Evolutionary conservation across 805 yeast genomes (phyloP).

Genomic region (Spathaspora passalidarum): DNA sequence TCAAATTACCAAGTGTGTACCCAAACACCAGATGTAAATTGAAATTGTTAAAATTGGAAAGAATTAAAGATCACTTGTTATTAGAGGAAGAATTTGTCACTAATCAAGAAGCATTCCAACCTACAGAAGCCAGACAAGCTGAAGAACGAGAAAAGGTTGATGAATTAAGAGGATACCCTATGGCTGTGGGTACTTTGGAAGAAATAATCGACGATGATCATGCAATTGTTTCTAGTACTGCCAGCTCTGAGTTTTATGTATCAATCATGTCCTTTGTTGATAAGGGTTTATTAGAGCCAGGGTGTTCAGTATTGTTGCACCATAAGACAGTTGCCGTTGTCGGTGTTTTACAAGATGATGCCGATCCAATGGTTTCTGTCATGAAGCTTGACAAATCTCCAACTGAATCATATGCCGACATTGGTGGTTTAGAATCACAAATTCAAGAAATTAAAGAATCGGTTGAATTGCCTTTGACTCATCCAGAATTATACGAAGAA

Average conservation of each 20-base stretch:
- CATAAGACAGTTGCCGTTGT: conserved; percentile 94
- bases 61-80: conserved; percentile 93
- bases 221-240: conserved; percentile 93
- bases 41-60: conserved; percentile 85
- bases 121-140: conserved; percentile 93
- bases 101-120: conserved; percentile 91
- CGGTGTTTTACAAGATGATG: conserved; percentile 98
- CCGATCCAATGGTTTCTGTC: conserved; percentile 96
- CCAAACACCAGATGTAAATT: conserved; percentile 94
- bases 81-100: conserved; percentile 95
- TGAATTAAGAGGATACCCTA: conserved; percentile 93
- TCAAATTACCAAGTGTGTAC: conserved; percentile 79
- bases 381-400: conserved; percentile 99
- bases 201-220: conserved; percentile 98
- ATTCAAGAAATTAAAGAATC: conserved; percentile 98
- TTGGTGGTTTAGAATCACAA: conserved; percentile 94
- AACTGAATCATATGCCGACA: conserved; percentile 92
- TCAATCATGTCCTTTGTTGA: conserved; percentile 95
- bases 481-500: conserved; percentile 95
- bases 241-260: conserved; percentile 97
- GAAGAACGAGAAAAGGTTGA: conserved; percentile 95
- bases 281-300: conserved; percentile 93
- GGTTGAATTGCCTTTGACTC: conserved; percentile 92
- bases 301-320: conserved; percentile 91
- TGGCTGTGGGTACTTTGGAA: conserved; percentile 94